These are phyloP conservation scores for Fonsecaea multimorphosa DNA, from an alignment of 2,329 filamentous ascomycete genomes.

Conservation along the genomic window DNA sequence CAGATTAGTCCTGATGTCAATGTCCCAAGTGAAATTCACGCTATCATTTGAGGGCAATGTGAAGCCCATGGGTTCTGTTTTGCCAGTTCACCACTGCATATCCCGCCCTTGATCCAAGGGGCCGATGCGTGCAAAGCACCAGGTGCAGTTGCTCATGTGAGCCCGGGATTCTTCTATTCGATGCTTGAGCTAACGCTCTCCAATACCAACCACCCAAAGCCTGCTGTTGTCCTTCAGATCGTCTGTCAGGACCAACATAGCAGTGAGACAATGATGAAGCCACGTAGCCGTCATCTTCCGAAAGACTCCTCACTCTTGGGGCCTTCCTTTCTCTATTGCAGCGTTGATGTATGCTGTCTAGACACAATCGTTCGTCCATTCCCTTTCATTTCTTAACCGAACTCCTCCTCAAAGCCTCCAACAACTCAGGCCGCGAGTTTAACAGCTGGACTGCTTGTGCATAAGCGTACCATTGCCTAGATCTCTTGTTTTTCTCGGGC, in stretches of 20 bases:
- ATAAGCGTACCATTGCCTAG: slow-evolving; percentile 88
- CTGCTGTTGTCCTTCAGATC: slow-evolving; percentile 2
- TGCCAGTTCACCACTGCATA: slow-evolving; percentile 5
- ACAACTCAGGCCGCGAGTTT: slow-evolving; percentile 79
- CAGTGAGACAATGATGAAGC: neutral
- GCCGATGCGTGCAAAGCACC: neutral
- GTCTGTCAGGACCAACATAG: neutral
- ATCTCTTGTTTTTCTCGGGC: slow-evolving; percentile 93
- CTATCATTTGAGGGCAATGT: slow-evolving; percentile 3
- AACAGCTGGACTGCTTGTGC: slow-evolving; percentile 79
- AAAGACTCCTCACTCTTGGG: slow-evolving; percentile 3
- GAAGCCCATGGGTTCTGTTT: neutral
- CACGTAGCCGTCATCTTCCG: neutral
- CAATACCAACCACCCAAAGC: slow-evolving; percentile 1
- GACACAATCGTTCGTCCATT: neutral
- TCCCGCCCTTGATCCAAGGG: slow-evolving; percentile 1
- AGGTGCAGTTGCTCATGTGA: slow-evolving; percentile 18
- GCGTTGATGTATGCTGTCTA: slow-evolving; percentile 5
- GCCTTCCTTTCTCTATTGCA: slow-evolving; percentile 10
- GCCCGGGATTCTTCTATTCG: slow-evolving; percentile 21
- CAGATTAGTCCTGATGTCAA: neutral
- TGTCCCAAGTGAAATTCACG: neutral
- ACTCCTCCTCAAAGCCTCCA: slow-evolving; percentile 84
- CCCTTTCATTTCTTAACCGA: slow-evolving; percentile 61
- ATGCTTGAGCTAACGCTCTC: slow-evolving; percentile 21